Evolutionary conservation across 768 basidiomycete species (phyloP), one percentile per base, ranked within the genome.

Genomic region (Chalciporus chontae): DNA sequence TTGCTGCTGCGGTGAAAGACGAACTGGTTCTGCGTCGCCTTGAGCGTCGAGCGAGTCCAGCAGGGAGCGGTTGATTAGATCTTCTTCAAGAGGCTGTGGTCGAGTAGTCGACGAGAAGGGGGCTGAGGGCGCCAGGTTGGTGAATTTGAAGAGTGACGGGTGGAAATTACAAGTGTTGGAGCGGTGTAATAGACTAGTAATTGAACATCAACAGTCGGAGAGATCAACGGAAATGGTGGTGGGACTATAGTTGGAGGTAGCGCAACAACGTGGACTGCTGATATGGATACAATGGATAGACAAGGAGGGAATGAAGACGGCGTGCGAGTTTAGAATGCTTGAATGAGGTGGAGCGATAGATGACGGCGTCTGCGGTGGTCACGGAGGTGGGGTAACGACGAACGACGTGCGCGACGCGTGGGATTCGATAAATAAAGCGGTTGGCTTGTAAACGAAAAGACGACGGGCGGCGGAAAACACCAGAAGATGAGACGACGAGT

Each of bases 41-140:
- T 88, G 83, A 47, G 84, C 86, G 78, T 91, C 83, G 64, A 92
- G 78, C 37, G 84, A 86, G 69, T 87, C 89, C 58, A 91, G 72
- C 51, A 91, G 78, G 47, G 88, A 90, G 67, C 84, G 84, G 74
- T 90, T 91, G 66, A 91, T 89, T 62, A 84, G 83, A 70, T 87
- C 88, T 79, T 91, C 89, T 61, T 70, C 65, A 29, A 66, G 58
- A 59, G 71, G 73, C 60, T 70, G 72, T 39, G 45, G 55, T 57
- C 54, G 57, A 61, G 65, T 55, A 69, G 61, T 55, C 18, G 65
- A 59, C 58, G 51, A 55, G 41, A 32, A 57, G 70, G 67, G 55
- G 61, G 65, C 55, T 72, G 74, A 71, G 65, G 75, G 67, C 70
- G 79, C 79, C 79, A 80, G 78, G 59, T 62, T 77, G 78, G 68